Conservation (phyloP, 2,329 filamentous ascomycete species). For the Aspergillus versicolor region DNA sequence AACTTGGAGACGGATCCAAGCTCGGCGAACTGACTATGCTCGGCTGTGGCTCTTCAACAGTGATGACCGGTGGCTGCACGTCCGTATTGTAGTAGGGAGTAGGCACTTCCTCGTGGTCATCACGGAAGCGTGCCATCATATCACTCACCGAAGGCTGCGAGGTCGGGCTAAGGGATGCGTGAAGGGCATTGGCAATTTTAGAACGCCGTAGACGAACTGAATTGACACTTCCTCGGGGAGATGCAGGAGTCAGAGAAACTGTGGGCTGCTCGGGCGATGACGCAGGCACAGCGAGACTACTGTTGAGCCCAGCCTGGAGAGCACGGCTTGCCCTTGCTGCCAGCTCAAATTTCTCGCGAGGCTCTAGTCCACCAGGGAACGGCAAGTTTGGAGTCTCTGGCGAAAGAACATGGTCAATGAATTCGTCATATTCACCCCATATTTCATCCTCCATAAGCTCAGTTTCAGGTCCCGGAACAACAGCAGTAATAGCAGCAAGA, state of each 20-base stretch:
- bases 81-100: conserved; percentile 19
- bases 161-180: conserved; percentile 49
- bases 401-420: conserved; percentile 69
- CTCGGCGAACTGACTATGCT: conserved; percentile 28
- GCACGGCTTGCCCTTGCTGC: conserved; percentile 40
- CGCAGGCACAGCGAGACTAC: conserved; percentile 7
- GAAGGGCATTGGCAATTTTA: conserved; percentile 51
- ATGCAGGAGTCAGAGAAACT: conserved; percentile 23
- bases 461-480: conserved; percentile 62
- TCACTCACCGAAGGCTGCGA: conserved; percentile 56
- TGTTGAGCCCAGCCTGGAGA: conserved; percentile 37
- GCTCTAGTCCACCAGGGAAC: conserved; percentile 14
- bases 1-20: conserved; percentile 22
- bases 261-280: conserved; percentile 24
- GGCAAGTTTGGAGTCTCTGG: conserved; percentile 33
- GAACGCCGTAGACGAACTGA: conserved; percentile 51
- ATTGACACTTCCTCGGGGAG: conserved; percentile 27
- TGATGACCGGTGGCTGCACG: conserved; percentile 19
- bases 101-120: conserved; percentile 23
- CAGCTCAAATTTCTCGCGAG: conserved; percentile 33
- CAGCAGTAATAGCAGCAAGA: conserved; percentile 63
- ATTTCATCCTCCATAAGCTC: conserved; percentile 78
- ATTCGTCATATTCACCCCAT: conserved; percentile 91
- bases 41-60: conserved; percentile 25
- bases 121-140: conserved; percentile 52